Conservation (phyloP, 345 rosid species). For the Corchorus olitorius region DNA sequence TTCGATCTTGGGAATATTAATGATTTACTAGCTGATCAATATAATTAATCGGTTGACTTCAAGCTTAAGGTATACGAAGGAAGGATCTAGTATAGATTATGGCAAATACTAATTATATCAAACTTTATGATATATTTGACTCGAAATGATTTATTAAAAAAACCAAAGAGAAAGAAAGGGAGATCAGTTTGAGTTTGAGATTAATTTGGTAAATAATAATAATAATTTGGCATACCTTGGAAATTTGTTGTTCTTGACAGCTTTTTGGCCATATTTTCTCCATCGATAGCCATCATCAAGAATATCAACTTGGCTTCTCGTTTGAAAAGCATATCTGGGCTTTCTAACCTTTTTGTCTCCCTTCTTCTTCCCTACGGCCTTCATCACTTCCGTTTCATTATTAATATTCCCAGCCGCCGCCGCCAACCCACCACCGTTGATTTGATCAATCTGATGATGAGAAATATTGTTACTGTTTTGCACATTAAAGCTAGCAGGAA, state of each 20-base stretch:
- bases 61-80: no score
- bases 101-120: no score
- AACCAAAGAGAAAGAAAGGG: neutral
- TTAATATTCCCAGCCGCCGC: no score
- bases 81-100: no score
- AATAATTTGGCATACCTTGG: constrained; percentile 49
- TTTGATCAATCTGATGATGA: neutral
- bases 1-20: no score
- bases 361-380: constrained; percentile 34
- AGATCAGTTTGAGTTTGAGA: neutral
- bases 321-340: constrained; percentile 74
- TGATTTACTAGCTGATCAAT: no score
- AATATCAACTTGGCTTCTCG: constrained; percentile 87
- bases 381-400: constrained; percentile 29
- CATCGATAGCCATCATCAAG: constrained; percentile 95
- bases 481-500: neutral
- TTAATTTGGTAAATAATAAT: no score
- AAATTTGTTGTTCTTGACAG: constrained; percentile 78
- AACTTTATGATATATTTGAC: no score
- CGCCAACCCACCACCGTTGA: constrained; percentile 6
- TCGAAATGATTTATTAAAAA: no score
- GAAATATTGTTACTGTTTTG: neutral
- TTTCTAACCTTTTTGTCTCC: constrained; percentile 58
- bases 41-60: no score
- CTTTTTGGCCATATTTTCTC: constrained; percentile 91